Evolutionary conservation across 1,284 basidiomycete species (phyloP).

Genomic region (Boletus albobrunnescens): DNA sequence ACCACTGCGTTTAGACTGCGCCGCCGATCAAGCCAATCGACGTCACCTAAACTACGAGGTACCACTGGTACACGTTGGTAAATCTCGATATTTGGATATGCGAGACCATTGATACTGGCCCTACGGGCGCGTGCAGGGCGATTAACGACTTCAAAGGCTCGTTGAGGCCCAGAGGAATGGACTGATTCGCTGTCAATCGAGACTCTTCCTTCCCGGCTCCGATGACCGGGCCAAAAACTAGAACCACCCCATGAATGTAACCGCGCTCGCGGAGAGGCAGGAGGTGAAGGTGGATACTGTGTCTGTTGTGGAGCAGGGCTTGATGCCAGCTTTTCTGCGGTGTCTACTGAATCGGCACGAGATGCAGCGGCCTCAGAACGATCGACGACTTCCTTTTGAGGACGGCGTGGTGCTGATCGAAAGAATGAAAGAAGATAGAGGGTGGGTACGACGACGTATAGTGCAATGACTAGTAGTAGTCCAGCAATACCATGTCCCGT

Average conservation of each 20-base stretch:
- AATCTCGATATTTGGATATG: constrained; percentile 38
- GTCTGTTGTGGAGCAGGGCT: constrained; percentile 35
- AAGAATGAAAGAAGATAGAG: constrained; percentile 37
- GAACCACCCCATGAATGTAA: constrained; percentile 52
- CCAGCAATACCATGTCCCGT: constrained; percentile 63
- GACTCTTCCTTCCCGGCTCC: constrained; percentile 42
- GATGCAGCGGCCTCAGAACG: constrained; percentile 25
- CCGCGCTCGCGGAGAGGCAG: constrained; percentile 44
- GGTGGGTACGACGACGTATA: constrained; percentile 55
- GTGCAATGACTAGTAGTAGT: constrained; percentile 53
- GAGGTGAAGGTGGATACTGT: constrained; percentile 41
- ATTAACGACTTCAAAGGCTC: constrained; percentile 70
- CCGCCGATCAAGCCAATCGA: constrained; percentile 71
- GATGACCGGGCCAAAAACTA: constrained; percentile 39
- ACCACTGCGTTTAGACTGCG: constrained; percentile 67
- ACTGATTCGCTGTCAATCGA: constrained; percentile 51
- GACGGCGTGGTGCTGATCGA: constrained; percentile 14
- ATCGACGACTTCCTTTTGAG: constrained; percentile 19
- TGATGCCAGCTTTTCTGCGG: constrained; percentile 47
- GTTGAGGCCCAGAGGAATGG: constrained; percentile 40
- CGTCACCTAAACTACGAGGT: constrained; percentile 56
- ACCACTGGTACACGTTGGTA: constrained; percentile 36
- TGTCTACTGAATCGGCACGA: constrained; percentile 41
- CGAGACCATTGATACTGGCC: constrained; percentile 46
- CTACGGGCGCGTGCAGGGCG: constrained; percentile 51